Conservation (phyloP, 2,329 filamentous ascomycete genomes). For the Aulographum hederae region DNA sequence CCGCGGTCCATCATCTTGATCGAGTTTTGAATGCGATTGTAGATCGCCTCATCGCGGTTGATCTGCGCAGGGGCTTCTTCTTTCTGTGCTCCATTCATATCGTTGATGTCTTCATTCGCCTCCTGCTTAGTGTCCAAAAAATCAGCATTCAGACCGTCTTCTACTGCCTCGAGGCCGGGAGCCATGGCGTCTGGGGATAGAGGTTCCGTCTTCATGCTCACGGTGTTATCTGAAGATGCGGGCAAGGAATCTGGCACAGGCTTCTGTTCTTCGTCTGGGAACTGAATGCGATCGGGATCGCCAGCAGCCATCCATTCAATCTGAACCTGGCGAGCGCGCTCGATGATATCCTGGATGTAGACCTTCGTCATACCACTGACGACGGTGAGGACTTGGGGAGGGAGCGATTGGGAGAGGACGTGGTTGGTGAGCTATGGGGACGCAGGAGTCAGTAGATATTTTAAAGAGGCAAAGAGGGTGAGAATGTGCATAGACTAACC, state of each 20-base stretch:
- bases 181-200: too few species aligned
- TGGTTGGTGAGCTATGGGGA: slow-evolving; percentile 69
- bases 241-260: too few species aligned
- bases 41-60: too few species aligned
- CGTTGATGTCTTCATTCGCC: slow-evolving; percentile 11
- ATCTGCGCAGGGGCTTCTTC: slow-evolving; percentile 5
- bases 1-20: slow-evolving; percentile 23
- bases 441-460: too few species aligned
- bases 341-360: slow-evolving; percentile 60
- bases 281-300: too few species aligned
- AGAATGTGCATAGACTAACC: slow-evolving; percentile 29
- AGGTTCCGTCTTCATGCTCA: too few species aligned
- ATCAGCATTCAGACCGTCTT: neutral
- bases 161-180: neutral
- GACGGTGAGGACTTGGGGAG: slow-evolving; percentile 53
- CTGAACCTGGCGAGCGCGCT: slow-evolving; percentile 51
- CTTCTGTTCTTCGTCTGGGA: too few species aligned
- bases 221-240: too few species aligned
- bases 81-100: slow-evolving; percentile 13
- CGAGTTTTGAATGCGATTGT: too few species aligned
- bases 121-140: too few species aligned
- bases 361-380: slow-evolving; percentile 61
- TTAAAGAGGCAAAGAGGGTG: neutral
- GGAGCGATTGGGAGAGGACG: slow-evolving; percentile 63
- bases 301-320: slow-evolving; percentile 46